A percentile compares a stretch with the other conserved stretches of the same genome.
These are phyloP conservation scores for Xylona heveae DNA, from an alignment of 495 filamentous ascomycete species.

Conservation along the genomic window DNA sequence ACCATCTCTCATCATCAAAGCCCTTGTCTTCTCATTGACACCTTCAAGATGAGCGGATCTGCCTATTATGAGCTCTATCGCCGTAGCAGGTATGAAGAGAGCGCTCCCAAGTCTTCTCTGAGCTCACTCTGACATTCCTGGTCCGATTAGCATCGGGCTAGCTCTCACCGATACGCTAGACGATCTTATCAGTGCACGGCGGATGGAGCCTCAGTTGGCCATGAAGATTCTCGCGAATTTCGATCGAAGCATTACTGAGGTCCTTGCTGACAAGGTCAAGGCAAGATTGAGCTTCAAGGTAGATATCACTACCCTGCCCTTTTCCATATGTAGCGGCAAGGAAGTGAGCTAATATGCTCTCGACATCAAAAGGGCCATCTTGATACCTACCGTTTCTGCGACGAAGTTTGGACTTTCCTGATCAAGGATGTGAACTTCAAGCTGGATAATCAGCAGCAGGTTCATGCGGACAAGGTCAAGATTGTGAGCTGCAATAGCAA, in stretches of 20 bases:
- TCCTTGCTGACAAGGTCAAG: slow-evolving; percentile 78
- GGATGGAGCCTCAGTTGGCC: slow-evolving; percentile 91
- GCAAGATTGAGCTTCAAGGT: slow-evolving; percentile 91
- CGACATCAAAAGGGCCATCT: slow-evolving; percentile 52
- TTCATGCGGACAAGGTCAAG: slow-evolving; percentile 70
- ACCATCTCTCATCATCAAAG: neutral
- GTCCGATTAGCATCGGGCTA: slow-evolving; percentile 50
- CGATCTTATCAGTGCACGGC: slow-evolving; percentile 74
- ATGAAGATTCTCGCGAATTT: slow-evolving; percentile 95
- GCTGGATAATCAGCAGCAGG: slow-evolving; percentile 54
- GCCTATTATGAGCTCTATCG: slow-evolving; percentile 93
- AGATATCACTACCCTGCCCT: slow-evolving; percentile 14
- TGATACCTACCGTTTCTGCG: slow-evolving; percentile 98
- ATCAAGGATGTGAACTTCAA: slow-evolving; percentile 98
- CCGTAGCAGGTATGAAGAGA: slow-evolving; percentile 60
- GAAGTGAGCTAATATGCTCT: slow-evolving; percentile 3
- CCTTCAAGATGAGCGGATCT: slow-evolving; percentile 9
- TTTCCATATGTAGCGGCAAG: too few species aligned
- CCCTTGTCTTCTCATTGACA: slow-evolving; percentile 1
- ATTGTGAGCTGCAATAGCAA: slow-evolving; percentile 93
- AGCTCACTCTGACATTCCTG: slow-evolving; percentile 6
- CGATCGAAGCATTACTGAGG: slow-evolving; percentile 72
- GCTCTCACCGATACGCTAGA: slow-evolving; percentile 92
- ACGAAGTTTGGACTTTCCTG: slow-evolving; percentile 99
- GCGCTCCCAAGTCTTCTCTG: neutral